Evolutionary conservation across 2,329 filamentous ascomycete genomes (phyloP).

Genomic region (Penicillium sp.): DNA sequence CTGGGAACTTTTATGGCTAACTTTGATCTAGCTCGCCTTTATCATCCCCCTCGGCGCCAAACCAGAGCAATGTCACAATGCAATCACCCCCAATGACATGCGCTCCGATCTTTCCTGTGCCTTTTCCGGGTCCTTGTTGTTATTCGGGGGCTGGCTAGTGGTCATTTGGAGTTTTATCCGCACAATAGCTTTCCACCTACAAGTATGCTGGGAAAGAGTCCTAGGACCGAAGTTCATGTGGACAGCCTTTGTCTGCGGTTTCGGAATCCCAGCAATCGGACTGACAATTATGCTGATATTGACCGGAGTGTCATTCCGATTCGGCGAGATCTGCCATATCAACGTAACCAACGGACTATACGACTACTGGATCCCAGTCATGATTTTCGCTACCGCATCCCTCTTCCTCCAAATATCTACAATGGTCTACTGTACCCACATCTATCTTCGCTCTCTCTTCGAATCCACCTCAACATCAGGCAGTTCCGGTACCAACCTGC

Average conservation of each 20-base stretch:
- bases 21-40: constrained; percentile 68
- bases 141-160: constrained; percentile 80
- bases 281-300: constrained; percentile 73
- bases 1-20: constrained; percentile 9
- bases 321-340: constrained; percentile 88
- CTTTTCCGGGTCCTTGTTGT: constrained; percentile 79
- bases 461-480: constrained; percentile 60
- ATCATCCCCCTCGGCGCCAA: constrained; percentile 78
- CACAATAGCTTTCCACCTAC: constrained; percentile 86
- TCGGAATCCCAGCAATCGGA: constrained; percentile 76
- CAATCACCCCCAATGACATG: constrained; percentile 94
- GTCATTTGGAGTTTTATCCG: constrained; percentile 88
- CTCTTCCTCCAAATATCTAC: constrained; percentile 80
- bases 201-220: constrained; percentile 95
- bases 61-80: constrained; percentile 79
- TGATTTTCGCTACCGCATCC: constrained; percentile 73
- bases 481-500: constrained; percentile 60
- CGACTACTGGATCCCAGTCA: constrained; percentile 85
- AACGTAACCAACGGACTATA: constrained; percentile 81
- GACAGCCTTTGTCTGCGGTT: constrained; percentile 73
- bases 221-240: constrained; percentile 90
- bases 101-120: constrained; percentile 76
- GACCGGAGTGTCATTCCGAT: constrained; percentile 91
- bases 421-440: constrained; percentile 87
- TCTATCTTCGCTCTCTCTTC: constrained; percentile 80